Evolutionary conservation across 192 early-diverging fungal genomes (phyloP).

Genomic region (Mortierella alpina): DNA sequence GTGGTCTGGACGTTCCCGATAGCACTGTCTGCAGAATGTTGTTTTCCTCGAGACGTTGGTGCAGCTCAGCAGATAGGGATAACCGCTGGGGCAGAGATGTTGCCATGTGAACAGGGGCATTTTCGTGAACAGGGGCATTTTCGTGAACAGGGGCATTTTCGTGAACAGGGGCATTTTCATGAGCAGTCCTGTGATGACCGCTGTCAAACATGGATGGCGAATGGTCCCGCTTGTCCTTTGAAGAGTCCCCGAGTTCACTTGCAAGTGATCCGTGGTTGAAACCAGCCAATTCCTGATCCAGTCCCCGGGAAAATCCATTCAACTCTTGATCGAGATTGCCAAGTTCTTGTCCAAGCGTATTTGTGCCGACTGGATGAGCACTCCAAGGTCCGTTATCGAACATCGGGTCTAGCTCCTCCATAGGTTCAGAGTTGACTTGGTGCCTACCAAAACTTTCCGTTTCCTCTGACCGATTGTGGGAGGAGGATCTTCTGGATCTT

Average conservation of each 20-base stretch:
- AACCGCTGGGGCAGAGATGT: constrained; percentile 15
- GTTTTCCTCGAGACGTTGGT: constrained; percentile 37
- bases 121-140: neutral
- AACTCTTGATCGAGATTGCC: constrained; percentile 14
- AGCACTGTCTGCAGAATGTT: constrained; percentile 45
- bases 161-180: too few relatives aligned
- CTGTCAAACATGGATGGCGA: neutral
- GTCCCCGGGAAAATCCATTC: neutral
- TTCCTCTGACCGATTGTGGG: too few relatives aligned
- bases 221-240: neutral
- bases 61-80: constrained; percentile 47
- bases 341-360: constrained; percentile 16
- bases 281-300: constrained; percentile 20
- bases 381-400: constrained; percentile 14
- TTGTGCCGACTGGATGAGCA: neutral
- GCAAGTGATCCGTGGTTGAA: constrained; percentile 1
- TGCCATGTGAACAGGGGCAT: neutral
- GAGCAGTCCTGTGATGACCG: neutral
- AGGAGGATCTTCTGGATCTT: too few relatives aligned
- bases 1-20: constrained; percentile 1
- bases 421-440: too few relatives aligned
- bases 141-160: too few relatives aligned
- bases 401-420: constrained; percentile 29
- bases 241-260: constrained; percentile 3
- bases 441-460: too few relatives aligned